Base-by-base conservation (phyloP, 2,329 filamentous ascomycete genomes). In the Cladosporium oxysporum region DNA sequence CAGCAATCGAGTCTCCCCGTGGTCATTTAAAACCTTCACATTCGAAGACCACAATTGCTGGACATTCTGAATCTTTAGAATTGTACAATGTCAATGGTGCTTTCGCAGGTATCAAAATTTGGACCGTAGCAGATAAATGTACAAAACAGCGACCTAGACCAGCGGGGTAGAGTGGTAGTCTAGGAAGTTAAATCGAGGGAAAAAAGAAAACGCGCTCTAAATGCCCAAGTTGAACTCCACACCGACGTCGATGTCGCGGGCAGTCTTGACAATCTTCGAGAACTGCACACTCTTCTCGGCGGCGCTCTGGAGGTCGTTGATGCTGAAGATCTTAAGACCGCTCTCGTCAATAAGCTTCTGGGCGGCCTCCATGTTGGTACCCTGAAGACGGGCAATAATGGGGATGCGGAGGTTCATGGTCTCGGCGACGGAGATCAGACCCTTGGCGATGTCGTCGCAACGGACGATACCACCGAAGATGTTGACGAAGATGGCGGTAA, bases 401-500 rank as follows among this genome's bases (percentile, higher is more conserved):
- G 95, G 95, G 72, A 95, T 95, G 82, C 95, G 91, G 76, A 99
- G 88, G 85, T 97, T 93, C 86, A 99, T 93, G 76, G 88, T 88
- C 84, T 97, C 87, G 69, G 95, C 95, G 66, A 97, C 96, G 79
- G 92, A 90, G 84, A 99, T 96, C 74, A 99, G 86, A 77, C 95
- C 95, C 82, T 93, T 91, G 72, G 95, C 95, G 79, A 99, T 99
- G 76, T 92, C 93, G 80, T 99, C 95, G 80, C 95, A 99, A 76
- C 95, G 89, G 74, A 99, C 95, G 75, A 99, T 99, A 69, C 95
- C 95, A 79, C 95, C 95, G 79, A 99, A 99, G 81, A 99, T 99
- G 88, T 99, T 99, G 85, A 99, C 95, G 75, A 99, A 99, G 84
- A 99, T 95, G 76, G 95, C 95, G 61, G 93, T 94, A 72, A 99